Conservation (phyloP, 106 monocot species). For the Dioscorea dumetorum region DNA sequence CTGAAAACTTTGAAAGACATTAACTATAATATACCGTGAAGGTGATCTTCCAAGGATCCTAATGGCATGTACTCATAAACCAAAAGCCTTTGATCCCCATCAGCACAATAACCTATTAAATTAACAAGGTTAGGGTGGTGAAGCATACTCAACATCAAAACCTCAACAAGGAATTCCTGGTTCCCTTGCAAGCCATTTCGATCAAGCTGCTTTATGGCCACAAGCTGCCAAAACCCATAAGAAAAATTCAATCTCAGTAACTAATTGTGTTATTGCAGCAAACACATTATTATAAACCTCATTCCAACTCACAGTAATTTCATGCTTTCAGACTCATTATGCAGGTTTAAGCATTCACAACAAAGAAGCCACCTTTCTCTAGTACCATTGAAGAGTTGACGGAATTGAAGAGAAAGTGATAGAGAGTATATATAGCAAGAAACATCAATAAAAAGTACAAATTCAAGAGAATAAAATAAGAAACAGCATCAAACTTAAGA, state of each 20-base stretch:
- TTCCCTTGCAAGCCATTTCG: constrained; percentile 27
- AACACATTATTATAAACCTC: no score
- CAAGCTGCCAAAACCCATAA: constrained; percentile 6
- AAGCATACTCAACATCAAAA: constrained; percentile 28
- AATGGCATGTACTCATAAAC: constrained; percentile 30
- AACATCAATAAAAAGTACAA: no score
- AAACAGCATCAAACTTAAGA: no score
- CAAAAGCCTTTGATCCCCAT: constrained; percentile 28
- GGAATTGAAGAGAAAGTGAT: no score
- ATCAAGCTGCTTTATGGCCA: constrained; percentile 38
- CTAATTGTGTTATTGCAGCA: no score
- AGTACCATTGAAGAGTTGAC: no score
- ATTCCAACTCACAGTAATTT: no score
- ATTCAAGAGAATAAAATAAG: no score
- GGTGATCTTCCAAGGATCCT: constrained; percentile 30
- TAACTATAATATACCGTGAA: constrained; percentile 9
- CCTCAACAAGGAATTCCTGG: constrained; percentile 28
- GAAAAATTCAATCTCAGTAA: background rate
- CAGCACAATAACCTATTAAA: constrained; percentile 24
- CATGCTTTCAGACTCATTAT: no score
- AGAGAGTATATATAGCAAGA: no score
- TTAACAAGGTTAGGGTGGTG: constrained; percentile 29
- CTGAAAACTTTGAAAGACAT: background rate
- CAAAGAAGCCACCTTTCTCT: no score
- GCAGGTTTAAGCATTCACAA: no score